These are phyloP conservation scores for Leccinum huronense DNA, from an alignment of 1,284 basidiomycete species.

Conservation along the genomic window DNA sequence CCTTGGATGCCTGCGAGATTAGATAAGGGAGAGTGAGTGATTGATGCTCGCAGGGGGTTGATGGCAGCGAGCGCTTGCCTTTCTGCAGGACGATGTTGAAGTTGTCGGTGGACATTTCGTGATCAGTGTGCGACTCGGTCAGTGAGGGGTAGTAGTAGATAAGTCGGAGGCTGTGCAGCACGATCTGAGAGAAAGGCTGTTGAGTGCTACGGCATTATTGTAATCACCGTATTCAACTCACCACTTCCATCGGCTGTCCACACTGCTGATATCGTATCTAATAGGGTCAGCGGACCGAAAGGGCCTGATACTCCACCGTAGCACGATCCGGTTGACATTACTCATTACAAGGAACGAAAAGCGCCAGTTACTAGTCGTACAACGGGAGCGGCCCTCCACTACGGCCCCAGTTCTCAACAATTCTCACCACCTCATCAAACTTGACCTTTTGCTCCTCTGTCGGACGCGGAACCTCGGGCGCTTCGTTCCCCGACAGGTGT, in stretches of 20 bases:
- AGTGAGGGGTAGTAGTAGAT: background rate
- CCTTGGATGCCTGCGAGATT: slow-evolving; percentile 55
- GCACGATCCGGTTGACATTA: background rate
- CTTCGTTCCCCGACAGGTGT: slow-evolving; percentile 48
- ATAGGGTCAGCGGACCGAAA: background rate
- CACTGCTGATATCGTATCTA: background rate
- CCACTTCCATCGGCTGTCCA: background rate
- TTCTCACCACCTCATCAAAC: slow-evolving; percentile 65
- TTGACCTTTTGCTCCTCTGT: slow-evolving; percentile 58
- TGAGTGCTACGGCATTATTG: background rate
- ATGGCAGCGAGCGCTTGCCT: slow-evolving; percentile 29
- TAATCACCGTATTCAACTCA: background rate
- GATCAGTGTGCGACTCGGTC: background rate
- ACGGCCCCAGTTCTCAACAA: slow-evolving; percentile 52
- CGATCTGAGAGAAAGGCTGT: background rate
- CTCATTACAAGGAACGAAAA: background rate
- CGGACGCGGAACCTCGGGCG: slow-evolving; percentile 51
- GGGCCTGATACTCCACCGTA: background rate
- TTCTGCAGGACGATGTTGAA: slow-evolving; percentile 27
- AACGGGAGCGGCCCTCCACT: slow-evolving; percentile 1
- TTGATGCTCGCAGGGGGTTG: background rate
- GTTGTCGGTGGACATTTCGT: slow-evolving; percentile 16
- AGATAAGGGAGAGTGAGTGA: background rate
- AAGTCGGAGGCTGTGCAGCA: slow-evolving; percentile 3
- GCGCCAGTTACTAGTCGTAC: background rate